Evolutionary conservation across 768 basidiomycete genomes (phyloP).

Genomic region (Rubroboletus pulcherrimus): DNA sequence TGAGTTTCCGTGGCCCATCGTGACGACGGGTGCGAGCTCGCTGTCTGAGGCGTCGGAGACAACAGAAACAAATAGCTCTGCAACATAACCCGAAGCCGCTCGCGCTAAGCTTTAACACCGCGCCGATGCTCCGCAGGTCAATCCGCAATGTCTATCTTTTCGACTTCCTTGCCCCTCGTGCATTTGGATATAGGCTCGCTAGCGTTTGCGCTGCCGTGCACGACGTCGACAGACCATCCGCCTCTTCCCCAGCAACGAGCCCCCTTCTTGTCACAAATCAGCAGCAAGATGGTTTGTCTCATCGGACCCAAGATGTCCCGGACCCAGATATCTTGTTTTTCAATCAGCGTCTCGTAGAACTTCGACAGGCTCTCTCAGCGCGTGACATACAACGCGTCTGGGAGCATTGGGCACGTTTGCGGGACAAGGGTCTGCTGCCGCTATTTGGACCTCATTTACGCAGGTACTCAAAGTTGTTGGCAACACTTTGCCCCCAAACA

Average conservation of each 20-base stretch:
- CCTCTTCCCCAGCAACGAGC: not conserved
- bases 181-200: slow-evolving; percentile 22
- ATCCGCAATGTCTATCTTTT: slow-evolving; percentile 27
- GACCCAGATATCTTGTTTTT: slow-evolving; percentile 34
- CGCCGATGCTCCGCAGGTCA: slow-evolving; percentile 28
- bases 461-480: slow-evolving; percentile 37
- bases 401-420: slow-evolving; percentile 42
- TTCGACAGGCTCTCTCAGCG: slow-evolving; percentile 37
- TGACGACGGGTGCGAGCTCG: not conserved
- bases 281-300: slow-evolving; percentile 4
- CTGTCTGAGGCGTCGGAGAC: not conserved
- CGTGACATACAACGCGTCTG: slow-evolving; percentile 31
- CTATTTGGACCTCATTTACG: slow-evolving; percentile 45
- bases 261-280: not conserved
- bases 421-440: slow-evolving; percentile 40
- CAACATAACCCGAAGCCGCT: not conserved
- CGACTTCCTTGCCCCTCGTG: slow-evolving; percentile 43
- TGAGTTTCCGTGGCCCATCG: slow-evolving; percentile 84
- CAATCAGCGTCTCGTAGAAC: slow-evolving; percentile 34
- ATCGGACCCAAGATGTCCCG: slow-evolving; percentile 13
- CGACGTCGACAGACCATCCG: slow-evolving; percentile 1
- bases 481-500: slow-evolving; percentile 23
- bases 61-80: slow-evolving; percentile 3
- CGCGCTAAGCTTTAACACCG: not conserved
- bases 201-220: slow-evolving; percentile 9